phyloP scores from a whole-genome alignment of 2,329 filamentous ascomycete genomes.

The Plectosphaerella sp. region DNA sequence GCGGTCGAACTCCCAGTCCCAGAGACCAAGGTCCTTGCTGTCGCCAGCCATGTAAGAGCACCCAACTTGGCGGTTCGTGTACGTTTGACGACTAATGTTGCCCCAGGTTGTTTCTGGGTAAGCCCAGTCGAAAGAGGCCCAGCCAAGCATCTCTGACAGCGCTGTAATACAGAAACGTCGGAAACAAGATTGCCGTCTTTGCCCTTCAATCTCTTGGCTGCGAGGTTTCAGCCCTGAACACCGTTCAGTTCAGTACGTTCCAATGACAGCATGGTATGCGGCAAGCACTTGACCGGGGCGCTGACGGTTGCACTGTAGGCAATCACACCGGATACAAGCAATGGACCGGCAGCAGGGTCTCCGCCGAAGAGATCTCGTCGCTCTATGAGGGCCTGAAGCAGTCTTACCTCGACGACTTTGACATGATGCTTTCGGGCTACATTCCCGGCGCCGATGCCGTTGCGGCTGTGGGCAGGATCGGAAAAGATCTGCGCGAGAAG shows the following conservation, averaged over 20 bases:
- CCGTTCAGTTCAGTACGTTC: constrained; percentile 88
- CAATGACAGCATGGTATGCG: not conserved
- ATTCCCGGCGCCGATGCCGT: constrained; percentile 84
- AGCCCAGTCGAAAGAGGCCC: constrained; percentile 7
- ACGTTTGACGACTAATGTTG: not conserved
- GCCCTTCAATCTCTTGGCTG: constrained; percentile 91
- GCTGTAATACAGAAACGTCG: constrained; percentile 69
- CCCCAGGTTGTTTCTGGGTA: constrained; percentile 40
- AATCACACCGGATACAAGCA: constrained; percentile 94
- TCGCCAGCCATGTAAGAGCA: constrained; percentile 89
- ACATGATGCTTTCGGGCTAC: constrained; percentile 93
- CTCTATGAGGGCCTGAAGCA: constrained; percentile 82
- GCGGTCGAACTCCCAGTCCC: constrained; percentile 39
- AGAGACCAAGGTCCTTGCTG: constrained; percentile 69
- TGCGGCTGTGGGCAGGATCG: constrained; percentile 79
- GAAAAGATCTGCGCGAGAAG: constrained; percentile 69
- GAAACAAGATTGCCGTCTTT: constrained; percentile 95
- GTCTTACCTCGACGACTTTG: constrained; percentile 82
- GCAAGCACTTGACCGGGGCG: not conserved
- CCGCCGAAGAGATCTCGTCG: constrained; percentile 76
- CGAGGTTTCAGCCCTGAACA: constrained; percentile 91
- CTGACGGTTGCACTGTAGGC: constrained; percentile 44
- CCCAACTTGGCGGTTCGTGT: not conserved
- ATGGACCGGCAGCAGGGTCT: constrained; percentile 78
- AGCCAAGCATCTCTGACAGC: not conserved